Percentiles rank a stretch among this genome's conserved stretches.
Evolutionary conservation across 768 basidiomycete genomes (phyloP).

Genomic region (Harrya chromipes): DNA sequence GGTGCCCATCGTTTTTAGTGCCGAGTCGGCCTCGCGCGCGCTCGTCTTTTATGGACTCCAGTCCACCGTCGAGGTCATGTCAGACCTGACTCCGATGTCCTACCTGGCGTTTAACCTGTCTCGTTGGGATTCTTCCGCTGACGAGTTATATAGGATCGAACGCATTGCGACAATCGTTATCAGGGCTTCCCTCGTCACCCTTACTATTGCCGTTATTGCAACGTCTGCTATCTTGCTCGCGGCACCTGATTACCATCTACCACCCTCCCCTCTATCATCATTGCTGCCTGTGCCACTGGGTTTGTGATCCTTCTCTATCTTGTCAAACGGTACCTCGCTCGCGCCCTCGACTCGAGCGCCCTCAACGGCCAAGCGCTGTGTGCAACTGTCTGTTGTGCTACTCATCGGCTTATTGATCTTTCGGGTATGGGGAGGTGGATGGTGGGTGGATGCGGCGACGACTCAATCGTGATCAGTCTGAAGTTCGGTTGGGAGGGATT

Average conservation of each 20-base stretch:
- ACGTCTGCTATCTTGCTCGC: conserved; percentile 36
- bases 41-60: conserved; percentile 50
- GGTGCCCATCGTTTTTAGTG: conserved; percentile 43
- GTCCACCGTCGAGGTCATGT: conserved; percentile 45
- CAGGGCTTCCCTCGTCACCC: conserved; percentile 35
- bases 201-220: conserved; percentile 37
- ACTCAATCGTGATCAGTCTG: conserved; percentile 37
- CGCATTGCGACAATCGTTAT: conserved; percentile 36
- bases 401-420: conserved; percentile 41
- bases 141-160: conserved; percentile 30
- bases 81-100: too few species aligned
- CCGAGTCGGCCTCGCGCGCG: conserved; percentile 42
- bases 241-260: conserved; percentile 34
- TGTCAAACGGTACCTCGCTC: conserved; percentile 44
- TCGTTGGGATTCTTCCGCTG: neutral
- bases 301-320: conserved; percentile 42
- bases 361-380: conserved; percentile 46
- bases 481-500: conserved; percentile 45
- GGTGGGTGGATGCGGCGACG: conserved; percentile 49
- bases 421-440: conserved; percentile 40
- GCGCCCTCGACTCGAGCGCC: conserved; percentile 41
- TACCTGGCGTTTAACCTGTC: too few species aligned
- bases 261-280: conserved; percentile 40
- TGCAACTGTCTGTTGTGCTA: conserved; percentile 42
- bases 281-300: conserved; percentile 38